Conservation (phyloP, 352 stramenopile genomes). For the Phytophthora sansomeana region DNA sequence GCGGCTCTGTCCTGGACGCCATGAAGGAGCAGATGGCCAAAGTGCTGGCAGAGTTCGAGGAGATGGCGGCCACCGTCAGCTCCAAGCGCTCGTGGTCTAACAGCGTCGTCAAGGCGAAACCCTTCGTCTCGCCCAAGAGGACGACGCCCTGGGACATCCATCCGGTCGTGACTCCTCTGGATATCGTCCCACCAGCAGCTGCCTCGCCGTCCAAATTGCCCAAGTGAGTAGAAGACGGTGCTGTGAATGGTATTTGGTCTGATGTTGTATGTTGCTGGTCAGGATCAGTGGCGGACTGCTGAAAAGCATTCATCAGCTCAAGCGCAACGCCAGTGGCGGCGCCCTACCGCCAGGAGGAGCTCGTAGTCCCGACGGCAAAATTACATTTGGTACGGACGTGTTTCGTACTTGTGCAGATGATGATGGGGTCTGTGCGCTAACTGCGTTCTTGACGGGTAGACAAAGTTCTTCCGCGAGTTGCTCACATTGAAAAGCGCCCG, state of each 20-base stretch:
- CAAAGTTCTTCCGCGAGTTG: slow-evolving; percentile 75
- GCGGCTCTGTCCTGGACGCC: slow-evolving; percentile 55
- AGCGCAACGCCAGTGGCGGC: slow-evolving; percentile 39
- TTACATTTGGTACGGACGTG: slow-evolving; percentile 59
- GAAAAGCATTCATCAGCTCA: slow-evolving; percentile 57
- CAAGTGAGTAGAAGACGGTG: slow-evolving; percentile 40
- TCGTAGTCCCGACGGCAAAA: slow-evolving; percentile 65
- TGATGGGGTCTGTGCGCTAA: neutral
- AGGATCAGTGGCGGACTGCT: slow-evolving; percentile 36
- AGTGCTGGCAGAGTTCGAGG: slow-evolving; percentile 75
- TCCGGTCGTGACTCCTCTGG: slow-evolving; percentile 39
- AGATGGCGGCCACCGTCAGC: slow-evolving; percentile 58
- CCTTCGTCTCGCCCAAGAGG: slow-evolving; percentile 23
- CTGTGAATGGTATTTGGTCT: neutral
- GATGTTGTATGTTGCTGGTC: neutral
- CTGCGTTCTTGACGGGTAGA: slow-evolving; percentile 36
- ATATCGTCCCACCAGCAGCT: slow-evolving; percentile 27
- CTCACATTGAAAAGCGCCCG: slow-evolving; percentile 71
- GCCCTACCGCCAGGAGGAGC: slow-evolving; percentile 30
- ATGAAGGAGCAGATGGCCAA: slow-evolving; percentile 79
- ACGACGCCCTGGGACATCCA: slow-evolving; percentile 30
- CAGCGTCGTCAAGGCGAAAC: slow-evolving; percentile 52
- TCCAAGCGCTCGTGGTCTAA: slow-evolving; percentile 80
- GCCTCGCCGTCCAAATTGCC: slow-evolving; percentile 49
- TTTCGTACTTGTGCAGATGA: neutral